Evolutionary conservation across 352 stramenopile species (phyloP), one percentile per base, ranked within the genome.

Genomic region (Achlya hypogyna): DNA sequence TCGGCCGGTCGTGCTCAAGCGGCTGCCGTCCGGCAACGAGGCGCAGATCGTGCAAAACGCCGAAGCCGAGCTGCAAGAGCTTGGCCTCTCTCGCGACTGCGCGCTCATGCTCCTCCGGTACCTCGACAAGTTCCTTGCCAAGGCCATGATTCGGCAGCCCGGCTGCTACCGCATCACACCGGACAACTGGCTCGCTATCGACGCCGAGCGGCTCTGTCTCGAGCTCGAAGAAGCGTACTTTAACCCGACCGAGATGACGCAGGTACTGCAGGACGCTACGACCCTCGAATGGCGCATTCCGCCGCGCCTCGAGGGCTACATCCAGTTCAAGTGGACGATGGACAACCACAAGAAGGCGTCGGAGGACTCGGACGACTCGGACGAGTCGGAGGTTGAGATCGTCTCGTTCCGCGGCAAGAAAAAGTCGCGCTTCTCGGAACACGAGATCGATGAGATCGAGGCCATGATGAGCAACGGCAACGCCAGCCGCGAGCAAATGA

Each of bases 171-270:
- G 60, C 28, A 67, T 67, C 29, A 67, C 60, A 6, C 60, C 60
- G 12, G 60, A 67, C 60, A 67, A 67, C n/a, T 67, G 60, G 60
- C 60, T 67, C 22, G 60, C 60, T 4, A 67, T 67, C 18, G 60
- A 67, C 51, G 47, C 60, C 6, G 60, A 67, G 31, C 60, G 60
- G 10, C 51, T 67, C 20, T 67, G 43, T 23, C 25, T 35, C 10
- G 60, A 67, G 27, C 51, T 67, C 31, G 60, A 67, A 58, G 60
- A 67, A 0, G 60, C 60, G 5, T 38, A 59, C 28, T 67, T 67
- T 53, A 27, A 67, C 32, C 60, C 60, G 4, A 12, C 27, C 22
- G 22, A 32, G 28, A 67, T 67, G 60, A 31, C 43, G 23, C 28
- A 10, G 2, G 43, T 67, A 23, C 51, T 67, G 1, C 51, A 34